Conservation (phyloP, 768 basidiomycete species). For the Pholiota conissans region DNA sequence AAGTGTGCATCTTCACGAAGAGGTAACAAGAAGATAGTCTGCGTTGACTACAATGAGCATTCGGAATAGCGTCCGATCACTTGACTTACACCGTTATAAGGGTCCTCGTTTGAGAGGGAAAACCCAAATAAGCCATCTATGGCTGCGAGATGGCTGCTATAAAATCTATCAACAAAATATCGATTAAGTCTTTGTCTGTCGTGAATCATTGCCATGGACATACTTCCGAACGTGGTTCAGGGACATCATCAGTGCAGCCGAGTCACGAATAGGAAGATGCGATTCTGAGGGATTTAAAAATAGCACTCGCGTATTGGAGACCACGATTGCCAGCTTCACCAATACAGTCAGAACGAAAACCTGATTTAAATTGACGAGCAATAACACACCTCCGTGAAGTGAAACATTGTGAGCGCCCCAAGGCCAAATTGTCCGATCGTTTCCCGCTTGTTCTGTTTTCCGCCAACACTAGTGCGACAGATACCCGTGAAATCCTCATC, state of each 20-base stretch:
- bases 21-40: slow-evolving; percentile 39
- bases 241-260: slow-evolving; percentile 30
- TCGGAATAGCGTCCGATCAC: background rate
- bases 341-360: background rate
- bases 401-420: slow-evolving; percentile 53
- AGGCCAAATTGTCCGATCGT: slow-evolving; percentile 54
- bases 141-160: slow-evolving; percentile 39
- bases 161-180: slow-evolving; percentile 29
- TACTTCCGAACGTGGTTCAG: slow-evolving; percentile 37
- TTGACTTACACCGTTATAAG: slow-evolving; percentile 41
- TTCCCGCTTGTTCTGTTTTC: slow-evolving; percentile 35
- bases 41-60: background rate
- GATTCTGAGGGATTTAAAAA: slow-evolving; percentile 48
- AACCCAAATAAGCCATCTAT: slow-evolving; percentile 44
- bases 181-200: background rate
- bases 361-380: background rate
- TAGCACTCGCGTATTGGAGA: slow-evolving; percentile 30
- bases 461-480: slow-evolving; percentile 42
- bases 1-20: slow-evolving; percentile 31
- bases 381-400: slow-evolving; percentile 45
- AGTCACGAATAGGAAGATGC: slow-evolving; percentile 36
- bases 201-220: background rate
- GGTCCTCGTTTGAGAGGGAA: slow-evolving; percentile 17
- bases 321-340: slow-evolving; percentile 30
- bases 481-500: slow-evolving; percentile 47